Evolutionary conservation across 306 rosid species (phyloP), one percentile per base, ranked within the genome.

Genomic region (Cicer arietinum): DNA sequence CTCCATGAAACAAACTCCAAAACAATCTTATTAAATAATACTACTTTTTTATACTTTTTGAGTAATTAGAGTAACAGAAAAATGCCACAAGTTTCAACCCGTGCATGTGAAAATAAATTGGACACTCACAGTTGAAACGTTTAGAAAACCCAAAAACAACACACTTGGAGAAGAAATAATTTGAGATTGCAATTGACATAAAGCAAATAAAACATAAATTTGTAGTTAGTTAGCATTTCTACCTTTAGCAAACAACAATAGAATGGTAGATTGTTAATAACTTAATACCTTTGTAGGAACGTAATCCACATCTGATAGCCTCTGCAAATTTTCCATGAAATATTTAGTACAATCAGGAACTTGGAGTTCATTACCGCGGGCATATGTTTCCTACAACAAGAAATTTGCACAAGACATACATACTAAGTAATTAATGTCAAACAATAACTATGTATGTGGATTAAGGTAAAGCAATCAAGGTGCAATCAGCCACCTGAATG

Each of bases 341-440:
- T 92, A 94, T 67, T 86, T 76, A 40, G 99, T 80, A 87, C 99
- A 94, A 44, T 94, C 99, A 61, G 99, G 97, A 90, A 94, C 91
- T 83, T 92, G 99, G 71, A 94, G 93, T 69, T 90, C 97, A 78
- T 89, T 92, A 43, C 99, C 93, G 44, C 92, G 99, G 72, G 85
- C 77, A 85, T 84, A 89, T 40, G 99, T 94, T 87, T 92, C 99
- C 99, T 94, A 70, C 82, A 85, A 67, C 51, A 82, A 69, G 78
- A 59, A 68, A 77, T 69, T 41, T 20, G 76, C 40, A 77, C 20
- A 67, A 67, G 57, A 22, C 43, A 59, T 4, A 13, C 60, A 50
- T 50, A 57, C 56, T 51, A 71, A 60, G 40, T 43, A 74, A 42
- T 22, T 53, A 57, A 74, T 43, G 61, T n/a, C 13, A 22, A 61